These are phyloP conservation scores for Zygosaccharomyces kombuchaensis DNA, from an alignment of 805 yeast genomes.

Conservation along the genomic window DNA sequence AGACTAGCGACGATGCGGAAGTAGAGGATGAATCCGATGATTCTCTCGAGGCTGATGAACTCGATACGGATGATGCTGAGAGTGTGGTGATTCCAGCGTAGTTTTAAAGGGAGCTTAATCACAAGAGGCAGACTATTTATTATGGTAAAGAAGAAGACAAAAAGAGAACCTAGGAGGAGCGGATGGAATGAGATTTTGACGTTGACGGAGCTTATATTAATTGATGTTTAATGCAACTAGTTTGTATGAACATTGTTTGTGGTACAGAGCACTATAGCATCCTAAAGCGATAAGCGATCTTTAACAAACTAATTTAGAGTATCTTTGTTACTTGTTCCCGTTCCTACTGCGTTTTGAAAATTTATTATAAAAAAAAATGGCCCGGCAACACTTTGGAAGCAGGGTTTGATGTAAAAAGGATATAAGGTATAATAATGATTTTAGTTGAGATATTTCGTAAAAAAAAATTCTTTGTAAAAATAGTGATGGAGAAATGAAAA, in stretches of 20 bases:
- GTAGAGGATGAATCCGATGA: conserved; percentile 15
- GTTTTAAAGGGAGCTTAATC: too few relatives aligned
- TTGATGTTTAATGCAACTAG: not conserved
- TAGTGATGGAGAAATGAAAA: not conserved
- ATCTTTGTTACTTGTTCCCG: not conserved
- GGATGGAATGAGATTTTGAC: not conserved
- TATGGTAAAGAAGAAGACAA: not conserved
- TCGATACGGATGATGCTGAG: conserved; percentile 10
- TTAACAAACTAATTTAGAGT: too few relatives aligned
- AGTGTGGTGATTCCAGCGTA: conserved; percentile 11
- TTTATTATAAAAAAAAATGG: too few relatives aligned
- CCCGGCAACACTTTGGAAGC: not conserved
- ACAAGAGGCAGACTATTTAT: too few relatives aligned
- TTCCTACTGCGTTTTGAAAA: not conserved
- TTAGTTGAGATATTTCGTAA: not conserved
- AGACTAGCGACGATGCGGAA: conserved; percentile 5
- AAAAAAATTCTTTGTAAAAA: too few relatives aligned
- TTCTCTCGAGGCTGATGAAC: conserved; percentile 1
- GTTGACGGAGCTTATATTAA: not conserved
- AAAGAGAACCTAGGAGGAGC: not conserved
- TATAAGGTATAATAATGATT: not conserved
- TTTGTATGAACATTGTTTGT: not conserved
- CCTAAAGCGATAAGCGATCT: not conserved
- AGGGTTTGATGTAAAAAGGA: not conserved
- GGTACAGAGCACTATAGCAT: not conserved